Conservation (phyloP, 345 rosid species). For the Eucalyptus decipiens region DNA sequence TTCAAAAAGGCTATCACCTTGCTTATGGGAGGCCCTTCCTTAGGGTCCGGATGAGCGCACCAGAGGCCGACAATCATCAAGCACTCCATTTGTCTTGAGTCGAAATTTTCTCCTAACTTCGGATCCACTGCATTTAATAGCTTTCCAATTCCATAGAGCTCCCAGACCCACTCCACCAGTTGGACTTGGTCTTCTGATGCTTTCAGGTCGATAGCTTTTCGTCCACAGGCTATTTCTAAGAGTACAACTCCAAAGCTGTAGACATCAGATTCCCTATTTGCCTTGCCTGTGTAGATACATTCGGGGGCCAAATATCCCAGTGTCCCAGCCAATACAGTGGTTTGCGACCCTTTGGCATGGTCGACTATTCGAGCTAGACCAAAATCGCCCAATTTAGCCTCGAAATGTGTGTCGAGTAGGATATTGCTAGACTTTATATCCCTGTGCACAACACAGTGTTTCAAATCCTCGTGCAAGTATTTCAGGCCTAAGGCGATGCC, state of each 20-base stretch:
- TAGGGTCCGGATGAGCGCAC: no score
- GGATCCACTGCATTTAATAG: no score
- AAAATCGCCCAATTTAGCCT: constrained; percentile 19
- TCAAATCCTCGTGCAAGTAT: constrained; percentile 10
- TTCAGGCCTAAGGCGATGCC: constrained; percentile 13
- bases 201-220: accelerated
- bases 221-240: constrained; percentile 9
- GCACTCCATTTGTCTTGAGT: no score
- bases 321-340: constrained; percentile 10
- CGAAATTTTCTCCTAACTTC: no score
- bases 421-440: constrained; percentile 20
- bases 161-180: no score
- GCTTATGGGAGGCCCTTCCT: background rate
- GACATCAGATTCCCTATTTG: background rate
- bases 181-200: no score
- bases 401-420: background rate
- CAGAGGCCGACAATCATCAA: no score
- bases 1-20: background rate
- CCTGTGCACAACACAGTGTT: constrained; percentile 10
- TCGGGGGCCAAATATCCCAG: constrained; percentile 14
- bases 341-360: constrained; percentile 1
- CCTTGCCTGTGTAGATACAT: background rate
- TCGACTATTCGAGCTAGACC: constrained; percentile 22
- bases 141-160: no score
- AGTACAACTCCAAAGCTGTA: constrained; percentile 13